Base-by-base conservation (phyloP, 805 yeast species). In the Lipomyces chichibuensis region DNA sequence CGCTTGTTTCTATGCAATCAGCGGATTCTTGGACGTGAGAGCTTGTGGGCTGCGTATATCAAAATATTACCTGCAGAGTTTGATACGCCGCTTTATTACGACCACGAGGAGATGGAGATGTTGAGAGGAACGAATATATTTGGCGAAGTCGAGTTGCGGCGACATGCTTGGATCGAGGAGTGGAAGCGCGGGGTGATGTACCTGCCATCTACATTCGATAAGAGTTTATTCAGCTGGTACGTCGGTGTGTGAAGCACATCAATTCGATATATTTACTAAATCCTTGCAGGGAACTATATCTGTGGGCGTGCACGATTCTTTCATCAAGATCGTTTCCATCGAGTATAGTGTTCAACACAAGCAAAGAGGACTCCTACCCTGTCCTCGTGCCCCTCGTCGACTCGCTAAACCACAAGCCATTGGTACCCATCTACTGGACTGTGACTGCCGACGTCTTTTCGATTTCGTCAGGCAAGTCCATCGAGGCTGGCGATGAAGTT, bases 241-340 rank as follows among this genome's bases (percentile, higher is more conserved):
- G 55, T 25, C 23, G 7, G 27, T 6, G 32, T 14, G 27, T 25
- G 55, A 11, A 3, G 20, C 49, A 43, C 23, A 2, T 13, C 17
- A 37, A 9, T 37, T 4, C 1, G 17, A 13, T 13, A 2, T 37
- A 65, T 59, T 27, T 64, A 57, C n/a, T 27, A 57, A 27, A 33
- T 58, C 2, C 14, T 9, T 35, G 11, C 25, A 56, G 52, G 64
- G 77, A 70, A 65, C 71, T 68, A 39, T 92, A 88, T 75, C 74
- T 89, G 4, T 93, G 97, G 97, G 86, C 96, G 0, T 79, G 84
- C 54, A 80, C 85, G 57, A 88, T 91, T 14, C 83, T 90, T 69
- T 83, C 87, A 11, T 88, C 97, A 1, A 83, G 98, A 69, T 89
- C 95, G 0, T 93, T 93, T 75, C 97, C 97, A 0, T 77, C 79